Evolutionary conservation across 2,329 filamentous ascomycete genomes (phyloP), one percentile per base, ranked within the genome.

Genomic region (Epichloe gansuensis): DNA sequence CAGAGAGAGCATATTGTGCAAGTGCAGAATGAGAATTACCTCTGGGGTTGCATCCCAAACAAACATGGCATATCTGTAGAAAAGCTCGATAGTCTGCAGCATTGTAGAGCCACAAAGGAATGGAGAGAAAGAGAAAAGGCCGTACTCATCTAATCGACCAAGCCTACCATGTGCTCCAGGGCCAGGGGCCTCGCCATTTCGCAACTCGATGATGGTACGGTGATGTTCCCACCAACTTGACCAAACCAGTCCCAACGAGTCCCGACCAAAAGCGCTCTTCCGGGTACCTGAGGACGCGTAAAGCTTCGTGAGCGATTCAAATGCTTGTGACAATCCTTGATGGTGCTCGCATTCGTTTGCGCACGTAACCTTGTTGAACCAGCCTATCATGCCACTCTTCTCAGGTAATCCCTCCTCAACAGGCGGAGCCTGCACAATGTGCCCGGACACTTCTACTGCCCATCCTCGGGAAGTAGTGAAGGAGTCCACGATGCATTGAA

Each of bases 401-500:
- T 37, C 41, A 11, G 31, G 11, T 11, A 9, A 11, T 25, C 31
- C 37, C 6, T n/a, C 13, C 13, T 46, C 35, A 9, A 9, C 34
- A 37, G 46, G 46, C 12, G 46, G 39, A n/a, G 17, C 12, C 5
- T 21, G 0, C 11, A 51, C 4, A 25, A 41, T 28, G 38, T 44
- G 11, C 8, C 38, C 37, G 3, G 5, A 6, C 8, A 49, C 47
- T 48, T 56, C 61, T 2, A 66, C 17, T 1, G 60, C 62, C 74
- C 75, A 77, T 3, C 74, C 73, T 0, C 67, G 68, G 12, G 68
- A 75, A 1, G 70, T 62, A 2, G 65, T 63, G 38, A 75, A 62
- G 1, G 74, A 72, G 54, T 78, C 75, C 12, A 77, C 67, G 37
- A 78, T 74, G 53, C 69, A 73, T 55, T 77, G 73, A 0, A 78